These are phyloP conservation scores for Cylindrotheca closterium DNA, from an alignment of 108 stramenopile species.

Conservation along the genomic window DNA sequence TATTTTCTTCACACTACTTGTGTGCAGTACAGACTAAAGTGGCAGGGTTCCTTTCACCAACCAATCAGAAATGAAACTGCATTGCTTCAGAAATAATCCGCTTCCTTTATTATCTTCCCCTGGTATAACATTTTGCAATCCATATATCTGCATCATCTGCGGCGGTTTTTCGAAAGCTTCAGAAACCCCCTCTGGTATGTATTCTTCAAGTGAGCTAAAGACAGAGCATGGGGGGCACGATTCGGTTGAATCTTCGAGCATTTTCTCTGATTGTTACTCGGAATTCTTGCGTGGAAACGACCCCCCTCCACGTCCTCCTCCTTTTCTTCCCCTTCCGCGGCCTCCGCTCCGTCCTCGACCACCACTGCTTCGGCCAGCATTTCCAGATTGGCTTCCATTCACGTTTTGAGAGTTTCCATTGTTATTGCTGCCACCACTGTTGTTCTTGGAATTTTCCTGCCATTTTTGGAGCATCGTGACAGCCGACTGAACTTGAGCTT, in stretches of 20 bases:
- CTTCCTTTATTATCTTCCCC: background rate
- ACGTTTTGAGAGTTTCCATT: background rate
- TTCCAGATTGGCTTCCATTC: background rate
- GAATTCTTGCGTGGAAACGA: background rate
- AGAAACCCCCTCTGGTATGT: background rate
- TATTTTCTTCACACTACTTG: background rate
- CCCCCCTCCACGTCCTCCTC: constrained; percentile 12
- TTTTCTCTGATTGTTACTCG: no score
- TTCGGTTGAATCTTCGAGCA: no score
- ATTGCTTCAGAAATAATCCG: background rate
- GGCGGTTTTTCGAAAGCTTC: background rate
- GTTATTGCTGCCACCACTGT: background rate
- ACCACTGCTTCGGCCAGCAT: background rate
- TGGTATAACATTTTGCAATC: background rate
- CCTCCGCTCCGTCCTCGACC: constrained; percentile 10
- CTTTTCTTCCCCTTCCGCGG: background rate
- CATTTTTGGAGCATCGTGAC: constrained; percentile 6
- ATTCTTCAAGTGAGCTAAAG: background rate
- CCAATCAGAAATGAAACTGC: no score
- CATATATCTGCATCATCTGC: background rate
- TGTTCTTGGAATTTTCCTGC: constrained; percentile 5
- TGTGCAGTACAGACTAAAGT: background rate
- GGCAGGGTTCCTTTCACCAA: no score
- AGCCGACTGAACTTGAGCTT: constrained; percentile 14
- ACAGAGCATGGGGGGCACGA: no score